Evolutionary conservation across 1,284 basidiomycete genomes (phyloP).

Genomic region (Coniferiporia weirii): DNA sequence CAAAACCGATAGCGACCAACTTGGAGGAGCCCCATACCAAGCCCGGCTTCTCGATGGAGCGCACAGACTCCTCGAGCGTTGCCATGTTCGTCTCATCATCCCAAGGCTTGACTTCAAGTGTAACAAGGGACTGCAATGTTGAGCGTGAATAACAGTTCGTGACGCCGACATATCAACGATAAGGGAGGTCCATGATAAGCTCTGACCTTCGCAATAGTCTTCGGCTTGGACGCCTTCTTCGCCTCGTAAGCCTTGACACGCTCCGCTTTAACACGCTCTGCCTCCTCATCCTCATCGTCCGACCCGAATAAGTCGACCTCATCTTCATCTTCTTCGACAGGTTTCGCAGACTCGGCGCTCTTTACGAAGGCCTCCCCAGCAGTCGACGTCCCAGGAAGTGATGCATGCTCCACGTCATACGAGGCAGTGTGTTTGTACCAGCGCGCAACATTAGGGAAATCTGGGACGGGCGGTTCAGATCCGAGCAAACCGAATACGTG

Average conservation of each 20-base stretch:
- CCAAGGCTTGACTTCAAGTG: slow-evolving; percentile 98
- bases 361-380: slow-evolving; percentile 74
- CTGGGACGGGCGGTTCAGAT: slow-evolving; percentile 58
- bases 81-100: slow-evolving; percentile 99
- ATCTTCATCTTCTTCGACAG: slow-evolving; percentile 62
- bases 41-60: slow-evolving; percentile 86
- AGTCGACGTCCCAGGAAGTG: slow-evolving; percentile 80
- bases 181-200: slow-evolving; percentile 5
- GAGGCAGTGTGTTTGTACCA: slow-evolving; percentile 97
- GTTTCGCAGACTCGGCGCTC: slow-evolving; percentile 37
- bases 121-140: slow-evolving; percentile 76
- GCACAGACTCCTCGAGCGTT: slow-evolving; percentile 78
- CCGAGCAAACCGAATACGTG: slow-evolving; percentile 81
- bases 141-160: slow-evolving; percentile 9
- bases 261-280: slow-evolving; percentile 91
- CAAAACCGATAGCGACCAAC: slow-evolving; percentile 91
- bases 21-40: slow-evolving; percentile 94
- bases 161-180: slow-evolving; percentile 9
- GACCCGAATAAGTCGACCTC: slow-evolving; percentile 91
- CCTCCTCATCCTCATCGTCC: slow-evolving; percentile 89
- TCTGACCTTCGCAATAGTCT: slow-evolving; percentile 82
- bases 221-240: slow-evolving; percentile 92
- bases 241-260: slow-evolving; percentile 92
- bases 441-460: slow-evolving; percentile 77
- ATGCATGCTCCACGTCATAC: slow-evolving; percentile 72